Conservation (phyloP, 257 asterid species). For the Paraleonurus japonicus region DNA sequence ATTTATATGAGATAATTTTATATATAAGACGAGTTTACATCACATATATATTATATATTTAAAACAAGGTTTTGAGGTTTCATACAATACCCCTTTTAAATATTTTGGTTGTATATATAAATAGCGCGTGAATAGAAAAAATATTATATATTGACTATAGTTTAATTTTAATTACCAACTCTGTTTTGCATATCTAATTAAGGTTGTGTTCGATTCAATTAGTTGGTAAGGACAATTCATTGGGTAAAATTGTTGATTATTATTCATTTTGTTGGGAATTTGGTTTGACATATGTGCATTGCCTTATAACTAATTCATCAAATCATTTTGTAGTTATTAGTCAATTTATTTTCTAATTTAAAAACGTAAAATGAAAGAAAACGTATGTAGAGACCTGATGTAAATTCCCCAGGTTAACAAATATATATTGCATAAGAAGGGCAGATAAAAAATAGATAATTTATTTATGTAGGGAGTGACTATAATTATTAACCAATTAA, state of each 20-base stretch:
- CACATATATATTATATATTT: too few species aligned
- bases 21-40: too few species aligned
- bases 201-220: constrained; percentile 17
- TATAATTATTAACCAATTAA: too few species aligned
- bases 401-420: background rate
- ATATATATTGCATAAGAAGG: background rate
- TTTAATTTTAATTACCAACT: background rate
- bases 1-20: too few species aligned
- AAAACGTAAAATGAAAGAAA: constrained; percentile 28
- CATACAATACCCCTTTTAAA: too few species aligned
- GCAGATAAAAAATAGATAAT: background rate
- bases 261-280: constrained; percentile 34
- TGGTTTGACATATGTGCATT: constrained; percentile 39
- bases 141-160: background rate
- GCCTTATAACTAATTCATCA: constrained; percentile 27
- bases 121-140: background rate
- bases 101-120: too few species aligned
- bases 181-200: background rate
- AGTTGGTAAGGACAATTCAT: constrained; percentile 26
- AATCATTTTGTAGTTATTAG: constrained; percentile 31
- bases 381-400: constrained; percentile 2
- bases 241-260: constrained; percentile 23
- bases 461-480: too few species aligned
- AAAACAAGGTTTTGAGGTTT: too few species aligned
- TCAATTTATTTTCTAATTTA: constrained; percentile 20